Evolutionary conservation across 257 asterid genomes (phyloP).

Genomic region (Nicotiana benthamiana): DNA sequence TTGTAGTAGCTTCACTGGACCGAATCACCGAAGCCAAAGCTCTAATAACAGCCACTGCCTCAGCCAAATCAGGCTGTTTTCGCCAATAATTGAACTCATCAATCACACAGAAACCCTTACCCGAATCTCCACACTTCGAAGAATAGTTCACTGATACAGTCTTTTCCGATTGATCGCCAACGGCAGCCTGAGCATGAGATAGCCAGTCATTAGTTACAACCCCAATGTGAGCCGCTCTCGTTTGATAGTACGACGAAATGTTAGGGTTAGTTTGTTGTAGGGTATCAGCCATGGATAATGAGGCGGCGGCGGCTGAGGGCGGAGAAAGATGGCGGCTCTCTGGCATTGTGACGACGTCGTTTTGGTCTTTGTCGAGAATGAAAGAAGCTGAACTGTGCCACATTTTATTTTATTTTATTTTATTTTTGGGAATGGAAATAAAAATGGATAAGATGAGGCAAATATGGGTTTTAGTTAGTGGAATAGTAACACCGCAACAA

Average conservation of each 20-base stretch:
- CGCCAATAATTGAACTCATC: conserved; percentile 85
- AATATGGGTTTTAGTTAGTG: no score
- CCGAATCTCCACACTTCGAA: conserved; percentile 20
- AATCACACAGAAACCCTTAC: conserved; percentile 48
- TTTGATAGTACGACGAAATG: conserved; percentile 70
- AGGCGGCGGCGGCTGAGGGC: conserved; percentile 3
- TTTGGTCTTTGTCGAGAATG: conserved; percentile 30
- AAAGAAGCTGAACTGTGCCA: conserved; percentile 50
- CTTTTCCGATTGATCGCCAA: conserved; percentile 27
- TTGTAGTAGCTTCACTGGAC: conserved; percentile 74
- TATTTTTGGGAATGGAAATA: no score
- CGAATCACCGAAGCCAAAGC: conserved; percentile 89
- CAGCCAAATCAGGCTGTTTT: conserved; percentile 87
- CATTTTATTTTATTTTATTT: conserved; percentile 6
- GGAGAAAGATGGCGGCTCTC: conserved; percentile 33
- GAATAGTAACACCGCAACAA: no score
- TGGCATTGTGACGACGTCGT: conserved; percentile 25
- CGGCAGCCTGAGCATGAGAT: conserved; percentile 82
- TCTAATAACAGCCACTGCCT: conserved; percentile 96
- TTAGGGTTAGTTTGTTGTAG: conserved; percentile 33
- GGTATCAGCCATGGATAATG: conserved; percentile 40
- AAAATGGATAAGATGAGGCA: no score
- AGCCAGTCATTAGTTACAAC: conserved; percentile 92
- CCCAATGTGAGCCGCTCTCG: conserved; percentile 89
- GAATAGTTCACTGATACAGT: conserved; percentile 18